These are phyloP conservation scores for Eimeria sp. DNA, from an alignment of 169 alveolate species.

Conservation along the genomic window DNA sequence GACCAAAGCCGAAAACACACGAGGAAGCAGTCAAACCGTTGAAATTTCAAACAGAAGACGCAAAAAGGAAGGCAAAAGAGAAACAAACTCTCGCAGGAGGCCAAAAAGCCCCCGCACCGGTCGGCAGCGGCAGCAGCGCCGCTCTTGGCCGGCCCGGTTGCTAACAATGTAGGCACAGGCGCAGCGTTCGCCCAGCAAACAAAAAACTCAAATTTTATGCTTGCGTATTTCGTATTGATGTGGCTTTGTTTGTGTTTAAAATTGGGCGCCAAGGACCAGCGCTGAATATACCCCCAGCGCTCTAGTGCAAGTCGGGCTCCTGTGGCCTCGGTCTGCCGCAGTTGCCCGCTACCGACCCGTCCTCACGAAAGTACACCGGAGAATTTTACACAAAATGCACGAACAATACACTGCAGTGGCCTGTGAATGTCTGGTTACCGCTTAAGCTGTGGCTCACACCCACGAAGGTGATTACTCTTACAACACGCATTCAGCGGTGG, in stretches of 20 bases:
- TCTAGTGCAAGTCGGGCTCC: not conserved
- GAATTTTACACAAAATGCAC: not conserved
- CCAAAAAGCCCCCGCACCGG: slow-evolving; percentile 61
- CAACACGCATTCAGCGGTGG: not conserved
- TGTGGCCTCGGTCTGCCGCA: not conserved
- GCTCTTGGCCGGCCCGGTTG: slow-evolving; percentile 65
- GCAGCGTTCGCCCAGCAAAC: not conserved
- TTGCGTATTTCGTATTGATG: too few species aligned
- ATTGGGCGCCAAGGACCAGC: not conserved
- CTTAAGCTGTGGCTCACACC: not conserved
- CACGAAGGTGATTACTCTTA: not conserved
- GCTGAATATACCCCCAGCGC: not conserved
- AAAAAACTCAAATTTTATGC: not conserved
- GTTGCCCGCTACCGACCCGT: not conserved
- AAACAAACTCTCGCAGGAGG: slow-evolving; percentile 6
- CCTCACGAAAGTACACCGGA: not conserved
- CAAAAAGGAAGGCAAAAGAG: slow-evolving; percentile 25
- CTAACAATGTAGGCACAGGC: not conserved
- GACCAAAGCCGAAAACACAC: slow-evolving; percentile 46
- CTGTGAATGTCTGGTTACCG: not conserved
- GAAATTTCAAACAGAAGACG: slow-evolving; percentile 57
- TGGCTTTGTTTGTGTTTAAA: not conserved
- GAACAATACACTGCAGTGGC: not conserved
- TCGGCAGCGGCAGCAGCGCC: slow-evolving; percentile 70
- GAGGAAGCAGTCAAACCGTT: slow-evolving; percentile 59